Base-by-base conservation (phyloP, 2,329 filamentous ascomycete genomes). In the Fusarium begoniae region DNA sequence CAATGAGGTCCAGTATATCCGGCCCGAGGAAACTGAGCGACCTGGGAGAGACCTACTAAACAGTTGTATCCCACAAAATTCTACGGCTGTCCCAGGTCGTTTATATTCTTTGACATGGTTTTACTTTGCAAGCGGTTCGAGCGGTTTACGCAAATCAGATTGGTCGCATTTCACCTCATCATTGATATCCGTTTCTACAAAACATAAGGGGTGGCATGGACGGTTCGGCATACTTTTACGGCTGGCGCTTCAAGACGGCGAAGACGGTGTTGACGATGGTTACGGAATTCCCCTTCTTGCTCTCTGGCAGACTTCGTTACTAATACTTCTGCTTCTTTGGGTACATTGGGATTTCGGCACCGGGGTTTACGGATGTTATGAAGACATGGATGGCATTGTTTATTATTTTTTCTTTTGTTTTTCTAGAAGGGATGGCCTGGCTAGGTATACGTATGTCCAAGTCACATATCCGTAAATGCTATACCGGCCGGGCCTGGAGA, bases 21-120 rank as follows among this genome's bases (percentile, higher is more conserved):
- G 81, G 81, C 45, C 77, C 80, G 51, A 82, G 82, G 75, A 86
- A 82, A 71, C 75, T 88, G 63, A 83, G 83, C 67, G 87, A 89
- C 69, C 79, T 88, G 67, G 87, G 87, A 63, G 87, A 89, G 83
- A 89, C 87, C 14, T 89, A 88, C 72, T 89, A 79, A 82, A 69
- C 26, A 66, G 58, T 68, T 54, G 35, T 37, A 60, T 47, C 68
- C 57, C 38, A 32, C 8, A 65, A 60, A 63, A 58, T 51, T 67
- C 45, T 54, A 41, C 51, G 59, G 50, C 54, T 58, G 37, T 66
- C 45, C 64, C 63, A 69, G 64, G 62, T 68, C 68, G 63, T 70
- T 70, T 63, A 59, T 64, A 59, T 59, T 70, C 70, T 66, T 64
- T 69, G 48, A 67, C 67, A 77, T 75, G 56, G 59, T 74, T 75